phyloP scores from a whole-genome alignment of 2,329 filamentous ascomycete species.

The Alternaria gansuensis region DNA sequence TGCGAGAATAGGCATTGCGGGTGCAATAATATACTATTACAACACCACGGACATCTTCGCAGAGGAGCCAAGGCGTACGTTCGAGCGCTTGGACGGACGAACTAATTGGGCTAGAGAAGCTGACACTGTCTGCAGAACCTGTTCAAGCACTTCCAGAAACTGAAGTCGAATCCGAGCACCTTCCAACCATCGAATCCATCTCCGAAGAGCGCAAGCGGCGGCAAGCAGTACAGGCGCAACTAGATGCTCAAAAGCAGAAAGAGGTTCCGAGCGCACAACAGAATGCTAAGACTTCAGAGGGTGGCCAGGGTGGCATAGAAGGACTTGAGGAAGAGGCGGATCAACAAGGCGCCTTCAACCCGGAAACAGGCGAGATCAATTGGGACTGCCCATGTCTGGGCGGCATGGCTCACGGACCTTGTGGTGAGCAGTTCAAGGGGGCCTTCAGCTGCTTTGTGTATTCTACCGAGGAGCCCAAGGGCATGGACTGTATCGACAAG shows the following conservation, averaged over 20 bases:
- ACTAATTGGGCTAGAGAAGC: constrained; percentile 9
- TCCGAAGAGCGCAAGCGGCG: constrained; percentile 54
- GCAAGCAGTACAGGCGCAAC: constrained; percentile 41
- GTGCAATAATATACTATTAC: constrained; percentile 87
- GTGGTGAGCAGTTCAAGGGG: constrained; percentile 91
- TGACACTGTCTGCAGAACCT: constrained; percentile 27
- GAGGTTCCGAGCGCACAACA: constrained; percentile 28
- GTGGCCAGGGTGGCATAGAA: constrained; percentile 54
- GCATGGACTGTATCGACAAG: constrained; percentile 96
- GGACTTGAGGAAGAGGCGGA: constrained; percentile 80
- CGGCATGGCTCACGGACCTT: constrained; percentile 96
- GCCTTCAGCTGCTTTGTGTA: constrained; percentile 99
- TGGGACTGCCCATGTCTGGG: constrained; percentile 99
- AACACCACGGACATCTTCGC: constrained; percentile 89
- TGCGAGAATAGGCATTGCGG: constrained; percentile 77
- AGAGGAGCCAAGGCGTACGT: constrained; percentile 78
- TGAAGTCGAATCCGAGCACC: constrained; percentile 53
- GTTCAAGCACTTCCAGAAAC: constrained; percentile 51
- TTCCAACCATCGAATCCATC: constrained; percentile 58
- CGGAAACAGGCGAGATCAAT: constrained; percentile 99
- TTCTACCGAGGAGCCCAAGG: constrained; percentile 93
- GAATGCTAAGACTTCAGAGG: constrained; percentile 20
- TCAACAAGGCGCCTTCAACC: constrained; percentile 94
- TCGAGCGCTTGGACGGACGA: not conserved
- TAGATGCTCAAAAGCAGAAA: constrained; percentile 40